Conservation (phyloP, 1,284 basidiomycete species). For the Pyrrhoderma lamaoense region DNA sequence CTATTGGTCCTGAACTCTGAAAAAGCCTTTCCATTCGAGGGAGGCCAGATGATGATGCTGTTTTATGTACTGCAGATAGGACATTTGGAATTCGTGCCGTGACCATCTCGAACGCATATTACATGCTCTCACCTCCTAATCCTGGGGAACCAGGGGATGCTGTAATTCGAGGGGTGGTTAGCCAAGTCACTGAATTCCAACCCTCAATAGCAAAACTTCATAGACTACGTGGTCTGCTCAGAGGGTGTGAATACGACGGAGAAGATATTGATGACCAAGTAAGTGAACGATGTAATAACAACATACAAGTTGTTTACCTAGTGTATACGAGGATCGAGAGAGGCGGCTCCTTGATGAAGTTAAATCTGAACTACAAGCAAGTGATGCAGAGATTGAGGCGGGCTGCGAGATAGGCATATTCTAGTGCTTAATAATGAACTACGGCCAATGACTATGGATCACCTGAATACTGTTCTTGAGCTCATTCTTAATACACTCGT, state of each 20-base stretch:
- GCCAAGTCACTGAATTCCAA: slow-evolving; percentile 71
- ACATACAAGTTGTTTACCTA: neutral
- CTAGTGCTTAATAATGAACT: slow-evolving; percentile 63
- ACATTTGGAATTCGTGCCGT: slow-evolving; percentile 82
- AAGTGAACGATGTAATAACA: slow-evolving; percentile 27
- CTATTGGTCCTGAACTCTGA: neutral
- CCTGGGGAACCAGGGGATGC: slow-evolving; percentile 34
- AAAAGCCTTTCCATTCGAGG: slow-evolving; percentile 78
- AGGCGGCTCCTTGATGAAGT: slow-evolving; percentile 48
- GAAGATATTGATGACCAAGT: slow-evolving; percentile 46
- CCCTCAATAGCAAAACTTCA: slow-evolving; percentile 69
- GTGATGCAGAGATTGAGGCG: slow-evolving; percentile 63
- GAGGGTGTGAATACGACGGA: slow-evolving; percentile 56
- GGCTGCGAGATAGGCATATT: slow-evolving; percentile 57
- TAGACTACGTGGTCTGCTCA: slow-evolving; percentile 53
- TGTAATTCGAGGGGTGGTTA: slow-evolving; percentile 63
- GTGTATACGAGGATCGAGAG: slow-evolving; percentile 13
- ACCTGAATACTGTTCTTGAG: slow-evolving; percentile 66
- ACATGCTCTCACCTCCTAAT: slow-evolving; percentile 57
- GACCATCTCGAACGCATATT: slow-evolving; percentile 76
- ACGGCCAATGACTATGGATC: slow-evolving; percentile 57
- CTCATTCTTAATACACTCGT: slow-evolving; percentile 65
- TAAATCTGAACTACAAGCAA: slow-evolving; percentile 65
- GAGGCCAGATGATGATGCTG: slow-evolving; percentile 73
- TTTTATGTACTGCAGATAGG: slow-evolving; percentile 71